Conservation (phyloP, 805 yeast species). For the Spathaspora sp. region DNA sequence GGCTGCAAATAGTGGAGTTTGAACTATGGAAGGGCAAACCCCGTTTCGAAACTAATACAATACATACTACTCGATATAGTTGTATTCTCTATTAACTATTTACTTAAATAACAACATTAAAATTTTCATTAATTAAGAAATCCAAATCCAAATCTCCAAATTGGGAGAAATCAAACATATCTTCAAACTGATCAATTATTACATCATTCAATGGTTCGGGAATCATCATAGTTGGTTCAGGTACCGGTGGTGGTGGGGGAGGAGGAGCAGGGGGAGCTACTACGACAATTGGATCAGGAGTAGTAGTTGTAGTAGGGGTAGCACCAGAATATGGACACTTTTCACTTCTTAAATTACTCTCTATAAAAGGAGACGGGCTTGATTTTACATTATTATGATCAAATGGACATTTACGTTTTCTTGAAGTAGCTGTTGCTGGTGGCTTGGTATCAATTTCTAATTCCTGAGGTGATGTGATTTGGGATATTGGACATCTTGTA, state of each 20-base stretch:
- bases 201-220: background rate
- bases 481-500: constrained; percentile 22
- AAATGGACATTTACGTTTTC: constrained; percentile 30
- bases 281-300: too few species aligned
- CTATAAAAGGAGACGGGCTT: constrained; percentile 5
- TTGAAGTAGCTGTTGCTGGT: background rate
- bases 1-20: too few species aligned
- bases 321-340: background rate
- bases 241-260: background rate
- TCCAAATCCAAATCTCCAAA: constrained; percentile 25
- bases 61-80: too few species aligned
- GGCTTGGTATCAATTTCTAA: constrained; percentile 2
- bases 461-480: constrained; percentile 19
- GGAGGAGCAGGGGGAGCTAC: background rate
- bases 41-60: too few species aligned
- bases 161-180: constrained; percentile 3
- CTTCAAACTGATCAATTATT: background rate
- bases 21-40: too few species aligned
- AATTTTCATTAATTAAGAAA: constrained; percentile 23
- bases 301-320: background rate
- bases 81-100: background rate
- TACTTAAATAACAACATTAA: constrained; percentile 5
- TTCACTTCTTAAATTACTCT: constrained; percentile 15
- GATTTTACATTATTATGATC: constrained; percentile 15
- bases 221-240: background rate